Evolutionary conservation across 441 rosid genomes (phyloP).

Genomic region (Gossypium schwendimanii): DNA sequence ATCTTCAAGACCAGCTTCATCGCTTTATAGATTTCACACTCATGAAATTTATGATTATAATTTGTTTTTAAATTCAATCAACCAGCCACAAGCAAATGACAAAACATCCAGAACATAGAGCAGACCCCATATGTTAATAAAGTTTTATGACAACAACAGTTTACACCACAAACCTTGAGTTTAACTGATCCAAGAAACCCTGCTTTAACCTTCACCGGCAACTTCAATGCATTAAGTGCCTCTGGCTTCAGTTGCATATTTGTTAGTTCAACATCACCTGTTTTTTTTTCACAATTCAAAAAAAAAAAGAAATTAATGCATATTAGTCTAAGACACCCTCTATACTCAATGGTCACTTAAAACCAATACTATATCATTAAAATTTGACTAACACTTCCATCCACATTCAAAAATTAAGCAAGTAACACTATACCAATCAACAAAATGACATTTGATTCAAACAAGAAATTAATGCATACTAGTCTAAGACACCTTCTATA

Average conservation of each 20-base stretch:
- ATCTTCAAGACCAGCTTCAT: not conserved
- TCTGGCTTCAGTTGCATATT: conserved; percentile 98
- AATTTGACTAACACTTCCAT: not conserved
- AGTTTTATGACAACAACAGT: conserved; percentile 1
- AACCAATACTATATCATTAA: not conserved
- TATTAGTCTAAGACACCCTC: not conserved
- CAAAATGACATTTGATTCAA: not conserved
- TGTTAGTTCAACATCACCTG: conserved; percentile 91
- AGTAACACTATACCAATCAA: not conserved
- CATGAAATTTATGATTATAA: not conserved
- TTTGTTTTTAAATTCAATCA: not conserved
- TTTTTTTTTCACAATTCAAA: conserved; percentile 10
- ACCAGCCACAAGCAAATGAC: not conserved
- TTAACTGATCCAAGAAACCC: conserved; percentile 98
- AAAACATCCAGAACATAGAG: not conserved
- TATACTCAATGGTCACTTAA: not conserved
- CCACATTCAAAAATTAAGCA: not conserved
- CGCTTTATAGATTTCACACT: not conserved
- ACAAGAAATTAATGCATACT: no score
- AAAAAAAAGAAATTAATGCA: conserved; percentile 5
- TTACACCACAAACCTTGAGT: conserved; percentile 53
- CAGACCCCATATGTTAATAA: not conserved
- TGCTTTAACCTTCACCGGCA: conserved; percentile 95
- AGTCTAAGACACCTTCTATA: no score
- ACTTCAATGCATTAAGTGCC: conserved; percentile 87